Percentiles rank a stretch among this genome's conserved stretches.
phyloP scores from a whole-genome alignment of 2,329 filamentous ascomycete species.

The Cercospora beticola region DNA sequence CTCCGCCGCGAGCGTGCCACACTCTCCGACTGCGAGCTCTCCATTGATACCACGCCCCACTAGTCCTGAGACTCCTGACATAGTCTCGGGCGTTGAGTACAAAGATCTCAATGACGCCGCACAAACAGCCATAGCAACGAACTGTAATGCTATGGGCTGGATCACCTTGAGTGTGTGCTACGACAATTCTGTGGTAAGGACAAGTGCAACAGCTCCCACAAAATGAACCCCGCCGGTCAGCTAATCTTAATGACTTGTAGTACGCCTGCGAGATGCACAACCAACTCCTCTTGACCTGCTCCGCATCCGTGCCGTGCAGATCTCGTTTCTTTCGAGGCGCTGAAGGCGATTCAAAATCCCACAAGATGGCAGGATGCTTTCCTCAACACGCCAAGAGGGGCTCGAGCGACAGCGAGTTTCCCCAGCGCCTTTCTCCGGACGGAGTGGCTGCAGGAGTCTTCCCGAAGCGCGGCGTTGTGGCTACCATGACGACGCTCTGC shows the following conservation, averaged over 20 bases:
- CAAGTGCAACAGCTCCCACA: background rate
- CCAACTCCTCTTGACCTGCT: background rate
- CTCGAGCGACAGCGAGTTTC: background rate
- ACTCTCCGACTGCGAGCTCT: background rate
- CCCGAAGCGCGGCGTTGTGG: too few relatives aligned
- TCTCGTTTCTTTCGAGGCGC: background rate
- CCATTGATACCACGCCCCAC: background rate
- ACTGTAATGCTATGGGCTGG: background rate
- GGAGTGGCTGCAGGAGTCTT: too few relatives aligned
- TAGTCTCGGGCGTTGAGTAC: background rate
- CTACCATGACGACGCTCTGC: background rate
- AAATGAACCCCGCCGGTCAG: background rate
- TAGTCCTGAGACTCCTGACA: background rate
- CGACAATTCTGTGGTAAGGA: background rate
- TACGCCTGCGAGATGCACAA: background rate
- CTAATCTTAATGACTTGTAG: background rate
- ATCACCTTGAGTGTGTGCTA: background rate
- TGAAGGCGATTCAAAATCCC: background rate
- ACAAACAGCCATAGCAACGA: background rate
- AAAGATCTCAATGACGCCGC: background rate
- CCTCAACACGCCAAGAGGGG: background rate
- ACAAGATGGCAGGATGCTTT: background rate
- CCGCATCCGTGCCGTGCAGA: background rate
- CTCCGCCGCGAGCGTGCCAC: background rate
- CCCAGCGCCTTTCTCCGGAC: background rate